These are phyloP conservation scores for Phytophthora foliorum DNA, from an alignment of 352 stramenopile genomes.

Conservation along the genomic window DNA sequence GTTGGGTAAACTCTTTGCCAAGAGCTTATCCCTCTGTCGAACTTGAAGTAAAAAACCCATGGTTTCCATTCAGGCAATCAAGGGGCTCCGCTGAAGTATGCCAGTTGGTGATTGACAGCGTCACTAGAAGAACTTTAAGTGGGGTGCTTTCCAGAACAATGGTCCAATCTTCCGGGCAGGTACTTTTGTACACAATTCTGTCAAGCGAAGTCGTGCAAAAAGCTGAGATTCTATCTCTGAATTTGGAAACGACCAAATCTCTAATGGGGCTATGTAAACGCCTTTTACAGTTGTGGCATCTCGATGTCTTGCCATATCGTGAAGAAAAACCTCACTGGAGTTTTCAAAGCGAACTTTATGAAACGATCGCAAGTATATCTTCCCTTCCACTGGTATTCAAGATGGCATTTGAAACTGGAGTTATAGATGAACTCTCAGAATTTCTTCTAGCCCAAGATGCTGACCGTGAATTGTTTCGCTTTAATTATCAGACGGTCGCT, in stretches of 20 bases:
- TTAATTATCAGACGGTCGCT: neutral
- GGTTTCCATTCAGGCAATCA: conserved; percentile 60
- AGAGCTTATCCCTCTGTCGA: neutral
- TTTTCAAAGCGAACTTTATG: conserved; percentile 10
- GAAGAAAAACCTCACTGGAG: neutral
- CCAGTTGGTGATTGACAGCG: conserved; percentile 35
- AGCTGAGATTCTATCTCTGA: neutral
- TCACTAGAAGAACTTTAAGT: conserved; percentile 13
- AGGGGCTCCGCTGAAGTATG: conserved; percentile 18
- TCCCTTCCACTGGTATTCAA: conserved; percentile 8
- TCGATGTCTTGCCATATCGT: neutral
- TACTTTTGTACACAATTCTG: conserved; percentile 24
- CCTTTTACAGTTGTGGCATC: conserved; percentile 5
- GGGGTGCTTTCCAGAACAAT: neutral
- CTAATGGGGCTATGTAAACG: conserved; percentile 26
- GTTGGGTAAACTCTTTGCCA: conserved; percentile 7
- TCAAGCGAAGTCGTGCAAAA: conserved; percentile 15
- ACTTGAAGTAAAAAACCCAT: conserved; percentile 29
- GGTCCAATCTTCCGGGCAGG: neutral
- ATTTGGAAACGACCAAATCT: neutral
- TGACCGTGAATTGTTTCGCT: neutral
- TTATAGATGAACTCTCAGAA: conserved; percentile 22
- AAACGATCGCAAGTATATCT: conserved; percentile 5
- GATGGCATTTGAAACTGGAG: conserved; percentile 11
- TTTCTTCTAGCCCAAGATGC: neutral